Conservation (phyloP, 2,329 filamentous ascomycete genomes). For the Botrytis squamosa region DNA sequence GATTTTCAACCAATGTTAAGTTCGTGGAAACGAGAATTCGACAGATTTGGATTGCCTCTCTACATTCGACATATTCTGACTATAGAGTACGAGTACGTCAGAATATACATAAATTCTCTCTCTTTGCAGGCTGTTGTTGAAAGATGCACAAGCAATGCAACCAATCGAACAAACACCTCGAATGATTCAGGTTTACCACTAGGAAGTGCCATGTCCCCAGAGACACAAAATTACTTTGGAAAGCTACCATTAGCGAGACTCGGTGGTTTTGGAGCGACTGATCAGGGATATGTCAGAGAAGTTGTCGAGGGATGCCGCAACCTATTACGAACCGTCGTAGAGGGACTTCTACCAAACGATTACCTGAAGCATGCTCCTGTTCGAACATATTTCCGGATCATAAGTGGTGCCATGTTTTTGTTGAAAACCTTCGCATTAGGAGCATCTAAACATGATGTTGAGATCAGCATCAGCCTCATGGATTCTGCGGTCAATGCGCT, state of each 20-base stretch:
- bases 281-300: constrained; percentile 72
- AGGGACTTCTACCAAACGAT: constrained; percentile 69
- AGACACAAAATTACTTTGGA: constrained; percentile 64
- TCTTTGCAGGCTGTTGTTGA: constrained; percentile 94
- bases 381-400: constrained; percentile 82
- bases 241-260: constrained; percentile 63
- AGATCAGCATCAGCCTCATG: constrained; percentile 71
- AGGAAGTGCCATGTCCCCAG: constrained; percentile 53
- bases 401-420: constrained; percentile 80
- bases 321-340: constrained; percentile 73
- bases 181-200: constrained; percentile 41
- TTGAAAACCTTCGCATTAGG: constrained; percentile 82
- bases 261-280: constrained; percentile 62
- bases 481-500: constrained; percentile 72
- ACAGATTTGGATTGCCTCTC: constrained; percentile 67
- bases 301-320: constrained; percentile 77
- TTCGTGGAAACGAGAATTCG: constrained; percentile 80
- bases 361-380: constrained; percentile 82
- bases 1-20: constrained; percentile 76
- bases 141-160: constrained; percentile 76
- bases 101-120: constrained; percentile 92
- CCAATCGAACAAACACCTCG: constrained; percentile 40
- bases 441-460: constrained; percentile 74
- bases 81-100: constrained; percentile 94
- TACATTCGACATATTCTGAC: constrained; percentile 74